Percentiles rank a stretch among this genome's conserved stretches.
phyloP scores from a whole-genome alignment of 2,329 filamentous ascomycete genomes.

The Fusarium fracticaudum region DNA sequence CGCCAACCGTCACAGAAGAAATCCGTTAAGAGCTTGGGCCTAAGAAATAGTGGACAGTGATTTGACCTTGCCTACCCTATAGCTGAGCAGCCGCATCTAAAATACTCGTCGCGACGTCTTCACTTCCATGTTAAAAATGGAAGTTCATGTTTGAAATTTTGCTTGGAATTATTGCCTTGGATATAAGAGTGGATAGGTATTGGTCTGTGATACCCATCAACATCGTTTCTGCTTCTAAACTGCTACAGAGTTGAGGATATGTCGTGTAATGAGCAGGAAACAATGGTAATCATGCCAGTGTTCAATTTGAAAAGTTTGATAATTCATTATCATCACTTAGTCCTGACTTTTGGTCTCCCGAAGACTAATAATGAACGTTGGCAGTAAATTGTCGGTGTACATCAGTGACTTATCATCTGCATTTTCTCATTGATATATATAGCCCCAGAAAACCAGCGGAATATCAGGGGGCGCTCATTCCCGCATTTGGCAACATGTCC shows the following conservation, averaged over 20 bases:
- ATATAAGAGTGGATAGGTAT: not conserved
- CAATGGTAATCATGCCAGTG: not conserved
- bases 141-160: not conserved
- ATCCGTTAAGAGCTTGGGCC: slow-evolving; percentile 23
- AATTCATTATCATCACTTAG: not conserved
- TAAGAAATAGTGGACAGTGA: not conserved
- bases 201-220: not conserved
- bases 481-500: slow-evolving; percentile 6
- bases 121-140: not conserved
- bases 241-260: not conserved
- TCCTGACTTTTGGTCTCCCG: not conserved
- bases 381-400: no score
- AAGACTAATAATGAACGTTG: not conserved
- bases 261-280: not conserved
- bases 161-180: not conserved
- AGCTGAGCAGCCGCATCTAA: not conserved
- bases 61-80: slow-evolving; percentile 7
- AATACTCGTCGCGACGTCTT: not conserved
- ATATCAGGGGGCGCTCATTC: slow-evolving; percentile 10
- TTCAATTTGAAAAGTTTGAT: not conserved
- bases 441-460: slow-evolving; percentile 18
- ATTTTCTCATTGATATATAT: not conserved
- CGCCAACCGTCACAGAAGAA: slow-evolving; percentile 1
- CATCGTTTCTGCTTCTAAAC: not conserved
- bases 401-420: not conserved